These are phyloP conservation scores for Plasmodium fragile DNA, from an alignment of 169 alveolate genomes.

Conservation along the genomic window DNA sequence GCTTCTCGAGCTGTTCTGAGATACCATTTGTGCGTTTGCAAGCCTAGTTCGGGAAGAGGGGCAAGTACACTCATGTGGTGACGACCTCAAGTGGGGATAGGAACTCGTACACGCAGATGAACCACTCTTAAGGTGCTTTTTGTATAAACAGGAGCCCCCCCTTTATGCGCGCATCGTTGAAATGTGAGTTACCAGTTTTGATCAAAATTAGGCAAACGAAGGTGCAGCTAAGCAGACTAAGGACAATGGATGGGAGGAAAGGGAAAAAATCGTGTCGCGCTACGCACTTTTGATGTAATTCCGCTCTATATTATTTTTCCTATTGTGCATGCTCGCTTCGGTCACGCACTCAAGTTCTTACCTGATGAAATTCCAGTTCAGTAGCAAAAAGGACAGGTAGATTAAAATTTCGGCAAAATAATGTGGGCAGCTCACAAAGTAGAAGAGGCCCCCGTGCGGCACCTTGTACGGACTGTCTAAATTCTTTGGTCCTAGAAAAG, in stretches of 20 bases:
- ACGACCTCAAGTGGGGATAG: background rate
- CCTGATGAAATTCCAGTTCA: constrained; percentile 54
- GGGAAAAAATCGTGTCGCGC: background rate
- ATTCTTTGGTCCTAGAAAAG: constrained; percentile 6
- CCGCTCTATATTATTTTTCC: background rate
- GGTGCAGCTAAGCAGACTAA: constrained; percentile 17
- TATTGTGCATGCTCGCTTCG: background rate
- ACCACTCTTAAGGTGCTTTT: background rate
- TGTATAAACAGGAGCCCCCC: background rate
- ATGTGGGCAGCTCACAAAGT: constrained; percentile 88
- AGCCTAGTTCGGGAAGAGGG: constrained; percentile 30
- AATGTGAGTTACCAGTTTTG: constrained; percentile 34
- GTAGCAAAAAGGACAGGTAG: constrained; percentile 80
- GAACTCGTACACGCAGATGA: background rate
- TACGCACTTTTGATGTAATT: background rate
- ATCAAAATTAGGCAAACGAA: constrained; percentile 33
- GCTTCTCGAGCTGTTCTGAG: constrained; percentile 53
- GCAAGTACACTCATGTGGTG: background rate
- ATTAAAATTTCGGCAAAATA: constrained; percentile 86
- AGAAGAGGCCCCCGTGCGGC: constrained; percentile 86
- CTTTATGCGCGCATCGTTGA: background rate
- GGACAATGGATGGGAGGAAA: background rate
- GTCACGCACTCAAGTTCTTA: background rate
- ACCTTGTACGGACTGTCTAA: constrained; percentile 79
- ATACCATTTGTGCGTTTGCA: constrained; percentile 78